Conservation (phyloP, 2,329 filamentous ascomycete species). For the Cladosporium sp. region DNA sequence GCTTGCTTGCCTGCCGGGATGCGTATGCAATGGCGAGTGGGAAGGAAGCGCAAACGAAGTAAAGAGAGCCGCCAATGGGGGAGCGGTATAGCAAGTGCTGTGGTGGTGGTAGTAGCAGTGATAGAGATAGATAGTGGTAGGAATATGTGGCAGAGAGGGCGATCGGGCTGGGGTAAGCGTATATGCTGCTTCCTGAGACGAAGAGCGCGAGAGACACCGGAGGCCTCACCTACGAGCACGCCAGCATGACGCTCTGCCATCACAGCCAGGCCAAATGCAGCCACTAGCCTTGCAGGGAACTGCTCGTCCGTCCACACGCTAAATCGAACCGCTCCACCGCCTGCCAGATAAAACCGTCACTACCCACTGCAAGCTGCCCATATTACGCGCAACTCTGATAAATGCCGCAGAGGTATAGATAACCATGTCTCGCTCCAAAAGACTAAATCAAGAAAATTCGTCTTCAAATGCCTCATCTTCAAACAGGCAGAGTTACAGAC, state of each 20-base stretch:
- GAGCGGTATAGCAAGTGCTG: background rate
- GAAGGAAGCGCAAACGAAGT: background rate
- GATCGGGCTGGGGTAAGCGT: constrained; percentile 2
- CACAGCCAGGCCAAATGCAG: background rate
- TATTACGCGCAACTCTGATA: constrained; percentile 10
- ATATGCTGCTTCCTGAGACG: background rate
- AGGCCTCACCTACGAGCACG: background rate
- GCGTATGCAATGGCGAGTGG: background rate
- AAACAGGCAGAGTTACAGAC: background rate
- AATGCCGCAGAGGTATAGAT: background rate
- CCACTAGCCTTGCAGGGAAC: background rate
- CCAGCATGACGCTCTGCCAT: no score
- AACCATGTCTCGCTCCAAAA: background rate
- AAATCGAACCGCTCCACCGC: background rate
- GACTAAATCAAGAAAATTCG: background rate
- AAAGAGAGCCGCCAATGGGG: background rate
- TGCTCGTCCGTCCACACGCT: background rate
- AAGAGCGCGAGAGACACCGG: background rate
- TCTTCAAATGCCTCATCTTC: background rate
- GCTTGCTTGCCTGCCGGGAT: background rate
- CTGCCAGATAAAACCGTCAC: background rate
- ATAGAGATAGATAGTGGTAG: background rate
- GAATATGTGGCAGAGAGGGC: constrained; percentile 4
- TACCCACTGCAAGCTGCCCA: background rate
- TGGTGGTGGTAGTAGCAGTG: background rate